These are phyloP conservation scores for Sesbania bispinosa DNA, from an alignment of 306 rosid species.

Conservation along the genomic window DNA sequence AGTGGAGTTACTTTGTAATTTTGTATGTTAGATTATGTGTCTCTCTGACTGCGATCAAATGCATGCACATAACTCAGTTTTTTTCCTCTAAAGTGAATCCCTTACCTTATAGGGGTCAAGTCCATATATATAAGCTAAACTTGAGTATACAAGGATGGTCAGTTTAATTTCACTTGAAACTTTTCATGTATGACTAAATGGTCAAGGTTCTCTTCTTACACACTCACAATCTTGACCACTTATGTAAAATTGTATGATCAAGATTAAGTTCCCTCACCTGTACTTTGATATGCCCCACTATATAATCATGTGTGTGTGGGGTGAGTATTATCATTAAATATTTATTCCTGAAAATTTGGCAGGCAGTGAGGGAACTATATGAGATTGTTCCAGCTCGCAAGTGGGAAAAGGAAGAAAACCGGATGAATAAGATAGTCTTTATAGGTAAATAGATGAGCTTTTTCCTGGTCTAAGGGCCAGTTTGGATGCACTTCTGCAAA, in stretches of 20 bases:
- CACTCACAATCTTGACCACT: too few relatives aligned
- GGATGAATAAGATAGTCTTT: slow-evolving; percentile 75
- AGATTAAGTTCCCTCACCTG: too few relatives aligned
- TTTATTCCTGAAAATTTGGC: slow-evolving; percentile 27
- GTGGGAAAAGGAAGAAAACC: slow-evolving; percentile 71
- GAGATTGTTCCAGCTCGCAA: slow-evolving; percentile 86
- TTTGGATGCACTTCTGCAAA: too few relatives aligned
- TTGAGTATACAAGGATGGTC: neutral
- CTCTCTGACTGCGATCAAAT: too few relatives aligned
- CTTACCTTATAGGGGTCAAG: too few relatives aligned
- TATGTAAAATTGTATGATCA: too few relatives aligned
- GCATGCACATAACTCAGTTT: too few relatives aligned
- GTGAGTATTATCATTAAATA: neutral
- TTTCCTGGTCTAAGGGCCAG: neutral
- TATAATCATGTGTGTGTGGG: neutral
- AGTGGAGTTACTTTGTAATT: neutral
- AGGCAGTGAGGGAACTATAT: slow-evolving; percentile 89
- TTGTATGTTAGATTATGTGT: too few relatives aligned
- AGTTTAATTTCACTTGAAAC: neutral
- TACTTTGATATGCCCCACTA: neutral
- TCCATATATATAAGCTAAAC: neutral
- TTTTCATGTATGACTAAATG: neutral
- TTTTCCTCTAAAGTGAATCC: too few relatives aligned
- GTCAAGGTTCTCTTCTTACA: too few relatives aligned
- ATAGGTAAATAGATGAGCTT: slow-evolving; percentile 49